phyloP scores from a whole-genome alignment of 768 basidiomycete genomes.

The Leucocoprinus sp. region DNA sequence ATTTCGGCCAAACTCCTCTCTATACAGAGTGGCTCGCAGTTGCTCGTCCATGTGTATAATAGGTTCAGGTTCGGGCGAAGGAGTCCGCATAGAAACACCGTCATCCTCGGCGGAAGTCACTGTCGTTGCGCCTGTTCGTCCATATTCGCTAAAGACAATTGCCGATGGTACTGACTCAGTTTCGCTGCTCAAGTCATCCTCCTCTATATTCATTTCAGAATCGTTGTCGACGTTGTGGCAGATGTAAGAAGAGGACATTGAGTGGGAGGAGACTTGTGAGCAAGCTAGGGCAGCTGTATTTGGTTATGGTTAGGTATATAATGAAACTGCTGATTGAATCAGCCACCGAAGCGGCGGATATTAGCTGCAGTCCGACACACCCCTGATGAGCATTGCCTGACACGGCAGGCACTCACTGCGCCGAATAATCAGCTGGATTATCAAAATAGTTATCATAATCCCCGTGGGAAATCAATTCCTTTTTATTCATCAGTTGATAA shows the following conservation, averaged over 20 bases:
- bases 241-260: not conserved
- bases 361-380: conserved; percentile 5
- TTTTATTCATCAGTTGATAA: too few relatives aligned
- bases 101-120: conserved; percentile 23
- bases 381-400: too few relatives aligned
- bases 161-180: conserved; percentile 5
- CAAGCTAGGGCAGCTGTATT: not conserved
- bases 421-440: too few relatives aligned
- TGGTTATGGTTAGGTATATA: conserved; percentile 1
- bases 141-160: conserved; percentile 5
- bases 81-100: conserved; percentile 45
- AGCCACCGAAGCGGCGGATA: conserved; percentile 9
- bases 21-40: conserved; percentile 47
- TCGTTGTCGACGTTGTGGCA: conserved; percentile 6
- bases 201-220: not conserved
- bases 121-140: not conserved
- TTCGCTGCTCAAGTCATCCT: conserved; percentile 3
- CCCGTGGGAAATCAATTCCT: too few relatives aligned
- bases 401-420: too few relatives aligned
- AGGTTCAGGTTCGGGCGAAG: conserved; percentile 54
- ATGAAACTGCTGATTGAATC: conserved; percentile 4
- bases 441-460: too few relatives aligned
- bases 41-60: conserved; percentile 64
- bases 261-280: not conserved
- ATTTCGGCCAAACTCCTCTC: conserved; percentile 58